Evolutionary conservation across 345 rosid species (phyloP).

Genomic region (Limnanthes douglasii): DNA sequence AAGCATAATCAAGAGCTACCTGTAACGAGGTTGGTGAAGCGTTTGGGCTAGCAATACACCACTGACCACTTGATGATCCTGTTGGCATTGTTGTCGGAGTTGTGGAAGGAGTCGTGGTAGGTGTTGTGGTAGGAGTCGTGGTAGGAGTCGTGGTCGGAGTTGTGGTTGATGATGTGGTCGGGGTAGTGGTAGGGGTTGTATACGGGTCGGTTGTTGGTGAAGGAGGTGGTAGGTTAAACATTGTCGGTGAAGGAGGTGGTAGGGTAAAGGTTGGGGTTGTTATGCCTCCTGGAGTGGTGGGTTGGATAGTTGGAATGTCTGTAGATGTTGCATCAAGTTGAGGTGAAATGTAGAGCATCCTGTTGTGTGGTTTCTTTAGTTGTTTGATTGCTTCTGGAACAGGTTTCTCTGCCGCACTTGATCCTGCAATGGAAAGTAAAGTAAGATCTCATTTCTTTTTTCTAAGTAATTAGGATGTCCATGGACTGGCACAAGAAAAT

Average conservation of each 20-base stretch:
- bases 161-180: slow-evolving; percentile 13
- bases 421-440: slow-evolving; percentile 25
- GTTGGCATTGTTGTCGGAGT: slow-evolving; percentile 17
- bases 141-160: slow-evolving; percentile 18
- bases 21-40: slow-evolving; percentile 77
- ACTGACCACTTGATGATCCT: slow-evolving; percentile 31
- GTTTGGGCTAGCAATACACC: slow-evolving; percentile 67
- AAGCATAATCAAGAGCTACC: slow-evolving; percentile 93
- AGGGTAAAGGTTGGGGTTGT: slow-evolving; percentile 34
- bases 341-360: slow-evolving; percentile 10
- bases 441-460: slow-evolving; percentile 8
- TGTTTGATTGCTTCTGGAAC: slow-evolving; percentile 15
- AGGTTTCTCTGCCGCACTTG: slow-evolving; percentile 22
- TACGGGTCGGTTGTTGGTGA: slow-evolving; percentile 16
- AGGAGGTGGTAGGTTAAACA: slow-evolving; percentile 10
- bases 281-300: slow-evolving; percentile 40
- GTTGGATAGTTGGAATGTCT: slow-evolving; percentile 53
- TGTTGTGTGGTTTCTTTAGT: slow-evolving; percentile 7
- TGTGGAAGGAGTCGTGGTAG: slow-evolving; percentile 1
- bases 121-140: slow-evolving; percentile 1
- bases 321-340: slow-evolving; percentile 12
- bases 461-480: slow-evolving; percentile 15
- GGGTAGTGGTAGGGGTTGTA: slow-evolving; percentile 9
- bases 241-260: slow-evolving; percentile 19
- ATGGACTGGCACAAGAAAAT: slow-evolving; percentile 16